Evolutionary conservation across 805 yeast genomes (phyloP), one percentile per base, ranked within the genome.

Genomic region (Ogataea allantospora): DNA sequence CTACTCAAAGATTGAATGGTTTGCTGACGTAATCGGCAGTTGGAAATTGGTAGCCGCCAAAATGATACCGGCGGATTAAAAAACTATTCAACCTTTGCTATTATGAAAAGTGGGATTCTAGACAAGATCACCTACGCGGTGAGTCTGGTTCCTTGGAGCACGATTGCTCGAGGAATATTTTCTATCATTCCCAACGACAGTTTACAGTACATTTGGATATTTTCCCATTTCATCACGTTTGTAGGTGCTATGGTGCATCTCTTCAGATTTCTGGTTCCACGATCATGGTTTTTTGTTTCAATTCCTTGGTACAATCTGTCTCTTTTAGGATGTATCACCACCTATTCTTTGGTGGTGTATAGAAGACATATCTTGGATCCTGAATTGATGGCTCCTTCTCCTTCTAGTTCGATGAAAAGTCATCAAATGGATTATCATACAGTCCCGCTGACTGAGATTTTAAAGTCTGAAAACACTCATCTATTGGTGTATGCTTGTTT

Each of bases 381-480:
- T 9, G 44, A 42, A 6, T 42, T 35, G 14, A 33, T 39, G 41
- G 26, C 31, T 8, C 37, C 33, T n/a, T 22, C 38, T 14, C 37
- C 42, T 5, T 24, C 39, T 12, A 23, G 33, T 15, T 22, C 33
- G 7, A 23, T 29, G 22, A 30, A 36, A 16, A 32, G 34, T 27
- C 33, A 38, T 15, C 39, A 35, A 24, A 19, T 29, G 33, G 41
- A 33, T 14, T 27, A 26, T 30, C 44, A 38, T 9, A 36, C 45
- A 22, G 46, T 62, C 20, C 54, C 59, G 9, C 43, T 67, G 13
- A 57, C 70, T 7, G 65, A 62, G 30, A 50, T 63, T 5, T 47
- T 68, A 30, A 65, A 58, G 45, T 62, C 70, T n/a, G 72, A 68
- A 37, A 66, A 68, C 40, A 57, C 67, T 0, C 70, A 65, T 27